Conservation (phyloP, 345 rosid genomes). For the Cardamine occulta region DNA sequence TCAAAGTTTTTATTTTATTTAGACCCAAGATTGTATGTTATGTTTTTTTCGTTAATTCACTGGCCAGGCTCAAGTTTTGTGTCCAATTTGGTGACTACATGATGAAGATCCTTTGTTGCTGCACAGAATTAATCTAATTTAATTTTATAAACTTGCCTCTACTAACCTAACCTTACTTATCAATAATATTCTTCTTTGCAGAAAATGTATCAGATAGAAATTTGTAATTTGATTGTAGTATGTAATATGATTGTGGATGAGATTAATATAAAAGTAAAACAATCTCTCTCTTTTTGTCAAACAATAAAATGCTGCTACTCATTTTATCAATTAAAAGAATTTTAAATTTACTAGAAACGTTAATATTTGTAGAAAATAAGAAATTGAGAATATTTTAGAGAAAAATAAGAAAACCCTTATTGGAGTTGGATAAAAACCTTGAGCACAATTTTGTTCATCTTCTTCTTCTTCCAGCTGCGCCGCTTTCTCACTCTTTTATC, state of each 20-base stretch:
- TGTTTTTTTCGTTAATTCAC: neutral
- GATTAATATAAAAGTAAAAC: neutral
- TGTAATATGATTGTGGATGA: neutral
- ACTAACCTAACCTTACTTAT: neutral
- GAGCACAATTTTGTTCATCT: neutral
- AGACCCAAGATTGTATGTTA: conserved; percentile 5
- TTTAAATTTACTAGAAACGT: neutral
- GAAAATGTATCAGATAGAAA: neutral
- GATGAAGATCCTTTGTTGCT: conserved; percentile 22
- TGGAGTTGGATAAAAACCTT: conserved; percentile 25
- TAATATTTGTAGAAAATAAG: neutral
- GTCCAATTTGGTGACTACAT: neutral
- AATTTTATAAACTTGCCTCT: neutral
- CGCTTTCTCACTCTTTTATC: conserved; percentile 30
- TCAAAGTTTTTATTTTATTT: neutral
- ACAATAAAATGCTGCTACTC: neutral
- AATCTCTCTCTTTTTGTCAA: neutral
- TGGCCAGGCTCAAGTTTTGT: neutral
- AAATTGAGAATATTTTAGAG: neutral
- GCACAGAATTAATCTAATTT: neutral
- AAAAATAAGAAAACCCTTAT: conserved; percentile 13
- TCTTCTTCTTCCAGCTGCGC: conserved; percentile 29
- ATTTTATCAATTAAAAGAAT: neutral
- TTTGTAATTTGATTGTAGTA: neutral
- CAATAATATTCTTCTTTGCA: no score